Conservation (phyloP, 1,284 basidiomycete species). For the Malassezia pachydermatis region DNA sequence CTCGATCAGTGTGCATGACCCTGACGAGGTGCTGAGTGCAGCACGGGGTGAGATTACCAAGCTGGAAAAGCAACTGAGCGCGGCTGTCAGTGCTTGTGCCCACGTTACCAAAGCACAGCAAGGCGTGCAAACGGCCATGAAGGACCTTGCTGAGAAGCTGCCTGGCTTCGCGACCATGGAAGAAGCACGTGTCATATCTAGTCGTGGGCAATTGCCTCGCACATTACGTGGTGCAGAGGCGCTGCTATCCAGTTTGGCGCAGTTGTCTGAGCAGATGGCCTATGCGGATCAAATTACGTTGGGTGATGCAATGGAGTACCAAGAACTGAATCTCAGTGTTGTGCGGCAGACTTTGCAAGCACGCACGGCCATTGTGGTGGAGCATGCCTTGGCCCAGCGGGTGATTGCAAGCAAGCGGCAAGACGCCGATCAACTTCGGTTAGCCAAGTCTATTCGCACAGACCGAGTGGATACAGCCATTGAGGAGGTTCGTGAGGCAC, state of each 20-base stretch:
- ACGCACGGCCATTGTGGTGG: conserved; percentile 39
- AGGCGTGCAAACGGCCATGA: conserved; percentile 9
- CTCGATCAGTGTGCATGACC: conserved; percentile 2
- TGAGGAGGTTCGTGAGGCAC: conserved; percentile 34
- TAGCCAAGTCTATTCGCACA: conserved; percentile 20
- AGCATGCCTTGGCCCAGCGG: conserved; percentile 33
- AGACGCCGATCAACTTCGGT: conserved; percentile 31
- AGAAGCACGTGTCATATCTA: conserved; percentile 2
- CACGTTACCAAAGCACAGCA: conserved; percentile 5
- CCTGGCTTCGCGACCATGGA: conserved; percentile 14
- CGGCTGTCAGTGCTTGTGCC: conserved; percentile 2
- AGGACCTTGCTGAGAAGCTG: conserved; percentile 12
- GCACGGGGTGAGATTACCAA: conserved; percentile 14
- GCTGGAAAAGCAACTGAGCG: conserved; percentile 10
- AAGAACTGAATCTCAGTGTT: conserved; percentile 34
- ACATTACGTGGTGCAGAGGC: conserved; percentile 8
- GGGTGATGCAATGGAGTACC: conserved; percentile 32
- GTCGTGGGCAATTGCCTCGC: conserved; percentile 4
- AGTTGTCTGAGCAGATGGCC: not conserved
- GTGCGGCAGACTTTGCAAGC: conserved; percentile 37
- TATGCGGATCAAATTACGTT: conserved; percentile 20
- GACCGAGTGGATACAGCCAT: conserved; percentile 35
- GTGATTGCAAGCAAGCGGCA: conserved; percentile 27
- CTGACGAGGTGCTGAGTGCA: conserved; percentile 4
- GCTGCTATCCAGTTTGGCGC: not conserved